phyloP scores from a whole-genome alignment of 768 basidiomycete genomes.

The Neoboletus brunneissimus region DNA sequence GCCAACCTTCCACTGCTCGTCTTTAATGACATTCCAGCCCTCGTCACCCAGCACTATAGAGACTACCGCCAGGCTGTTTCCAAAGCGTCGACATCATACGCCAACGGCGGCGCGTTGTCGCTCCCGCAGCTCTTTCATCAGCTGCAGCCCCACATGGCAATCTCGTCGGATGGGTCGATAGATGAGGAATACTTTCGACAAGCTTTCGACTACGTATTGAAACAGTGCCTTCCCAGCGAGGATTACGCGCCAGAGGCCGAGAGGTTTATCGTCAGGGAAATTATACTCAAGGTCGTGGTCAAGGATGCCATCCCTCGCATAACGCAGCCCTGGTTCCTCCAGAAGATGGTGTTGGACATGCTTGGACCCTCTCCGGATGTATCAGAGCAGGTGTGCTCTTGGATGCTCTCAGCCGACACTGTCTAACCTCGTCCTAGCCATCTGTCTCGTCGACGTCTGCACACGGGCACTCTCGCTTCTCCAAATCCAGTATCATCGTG shows the following conservation, averaged over 20 bases:
- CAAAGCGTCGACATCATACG: conserved; percentile 69
- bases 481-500: conserved; percentile 58
- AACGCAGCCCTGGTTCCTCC: conserved; percentile 89
- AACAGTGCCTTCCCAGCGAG: conserved; percentile 66
- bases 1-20: conserved; percentile 61
- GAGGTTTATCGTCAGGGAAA: conserved; percentile 80
- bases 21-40: conserved; percentile 57
- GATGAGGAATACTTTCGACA: conserved; percentile 80
- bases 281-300: conserved; percentile 75
- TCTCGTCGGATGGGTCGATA: conserved; percentile 60
- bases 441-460: conserved; percentile 25
- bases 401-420: neutral
- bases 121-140: conserved; percentile 73
- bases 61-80: conserved; percentile 71
- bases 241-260: conserved; percentile 74
- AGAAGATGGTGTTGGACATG: conserved; percentile 62
- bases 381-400: conserved; percentile 20
- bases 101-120: conserved; percentile 58
- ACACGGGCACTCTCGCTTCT: conserved; percentile 33
- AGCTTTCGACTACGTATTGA: conserved; percentile 73
- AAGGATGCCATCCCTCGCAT: conserved; percentile 65
- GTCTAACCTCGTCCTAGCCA: conserved; percentile 14
- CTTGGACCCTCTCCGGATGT: conserved; percentile 46
- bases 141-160: conserved; percentile 81
- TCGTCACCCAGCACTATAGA: conserved; percentile 71